Evolutionary conservation across 768 basidiomycete species (phyloP).

Genomic region (Trametes cinnabarina): DNA sequence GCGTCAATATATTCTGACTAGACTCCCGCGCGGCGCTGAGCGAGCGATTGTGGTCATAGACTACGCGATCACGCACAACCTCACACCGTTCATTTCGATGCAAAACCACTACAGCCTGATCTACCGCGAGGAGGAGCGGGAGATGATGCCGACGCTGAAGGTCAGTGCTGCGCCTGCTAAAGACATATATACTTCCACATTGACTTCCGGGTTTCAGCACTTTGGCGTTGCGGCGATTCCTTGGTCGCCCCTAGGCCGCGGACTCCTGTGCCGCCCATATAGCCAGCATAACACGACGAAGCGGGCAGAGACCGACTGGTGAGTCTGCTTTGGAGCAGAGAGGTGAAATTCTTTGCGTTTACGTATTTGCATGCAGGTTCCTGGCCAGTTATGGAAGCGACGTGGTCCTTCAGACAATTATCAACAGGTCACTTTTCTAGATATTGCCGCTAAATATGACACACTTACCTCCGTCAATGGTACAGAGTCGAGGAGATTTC

Average conservation of each 20-base stretch:
- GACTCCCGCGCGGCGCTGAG: neutral
- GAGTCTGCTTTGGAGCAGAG: neutral
- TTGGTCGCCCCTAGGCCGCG: slow-evolving; percentile 39
- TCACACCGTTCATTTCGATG: slow-evolving; percentile 61
- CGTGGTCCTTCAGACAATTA: slow-evolving; percentile 6
- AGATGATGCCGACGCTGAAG: slow-evolving; percentile 50
- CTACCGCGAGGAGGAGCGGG: slow-evolving; percentile 61
- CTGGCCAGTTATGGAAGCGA: slow-evolving; percentile 6
- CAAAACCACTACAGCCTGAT: slow-evolving; percentile 56
- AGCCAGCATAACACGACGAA: slow-evolving; percentile 20
- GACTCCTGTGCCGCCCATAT: slow-evolving; percentile 31
- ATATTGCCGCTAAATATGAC: neutral
- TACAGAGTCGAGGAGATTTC: slow-evolving; percentile 39
- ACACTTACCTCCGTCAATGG: neutral
- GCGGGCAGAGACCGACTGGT: slow-evolving; percentile 28
- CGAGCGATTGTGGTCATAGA: slow-evolving; percentile 22
- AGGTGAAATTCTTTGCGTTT: neutral
- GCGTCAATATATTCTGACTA: neutral
- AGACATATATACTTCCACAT: no score
- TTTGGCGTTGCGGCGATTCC: slow-evolving; percentile 39
- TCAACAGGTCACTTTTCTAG: slow-evolving; percentile 12
- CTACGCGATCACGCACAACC: slow-evolving; percentile 39
- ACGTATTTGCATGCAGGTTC: neutral
- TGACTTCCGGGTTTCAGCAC: no score
- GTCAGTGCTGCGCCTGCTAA: slow-evolving; percentile 9